Conservation (phyloP, 2,329 filamentous ascomycete genomes). For the Scopulariopsis brevicaulis region DNA sequence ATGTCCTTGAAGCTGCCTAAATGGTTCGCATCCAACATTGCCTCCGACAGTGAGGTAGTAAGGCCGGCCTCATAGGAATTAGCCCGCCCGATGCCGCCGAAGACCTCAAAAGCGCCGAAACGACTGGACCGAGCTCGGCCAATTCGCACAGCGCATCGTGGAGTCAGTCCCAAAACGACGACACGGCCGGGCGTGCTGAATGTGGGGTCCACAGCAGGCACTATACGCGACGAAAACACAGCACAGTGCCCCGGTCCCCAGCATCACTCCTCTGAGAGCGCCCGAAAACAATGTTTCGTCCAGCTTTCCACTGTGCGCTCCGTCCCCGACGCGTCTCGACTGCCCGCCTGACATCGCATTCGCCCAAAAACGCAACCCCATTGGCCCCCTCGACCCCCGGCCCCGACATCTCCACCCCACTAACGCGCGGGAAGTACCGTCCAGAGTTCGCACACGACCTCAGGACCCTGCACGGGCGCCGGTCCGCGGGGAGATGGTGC, state of each 20-base stretch:
- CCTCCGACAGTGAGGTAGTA: background rate
- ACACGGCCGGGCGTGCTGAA: background rate
- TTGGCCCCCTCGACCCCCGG: constrained; percentile 1
- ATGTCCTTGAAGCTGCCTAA: too few relatives aligned
- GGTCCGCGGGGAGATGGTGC: background rate
- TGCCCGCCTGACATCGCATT: background rate
- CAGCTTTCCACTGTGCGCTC: background rate
- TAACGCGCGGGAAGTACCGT: background rate
- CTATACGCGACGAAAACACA: background rate
- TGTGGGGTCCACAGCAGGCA: background rate
- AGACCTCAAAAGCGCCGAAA: background rate
- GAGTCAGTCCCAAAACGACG: background rate
- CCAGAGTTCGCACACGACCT: background rate
- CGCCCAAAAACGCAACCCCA: background rate
- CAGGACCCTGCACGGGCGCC: background rate
- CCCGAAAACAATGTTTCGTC: background rate
- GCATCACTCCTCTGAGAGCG: background rate
- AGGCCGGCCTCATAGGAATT: background rate
- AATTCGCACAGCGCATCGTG: background rate
- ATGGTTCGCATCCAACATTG: background rate
- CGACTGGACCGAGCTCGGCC: background rate
- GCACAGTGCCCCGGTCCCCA: background rate
- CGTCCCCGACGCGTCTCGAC: background rate
- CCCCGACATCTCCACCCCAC: background rate
- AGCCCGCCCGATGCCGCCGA: background rate